Percentiles rank a stretch among this genome's conserved stretches.
phyloP scores from a whole-genome alignment of 805 yeast genomes.

The Yamadazyma paraphyllophila region DNA sequence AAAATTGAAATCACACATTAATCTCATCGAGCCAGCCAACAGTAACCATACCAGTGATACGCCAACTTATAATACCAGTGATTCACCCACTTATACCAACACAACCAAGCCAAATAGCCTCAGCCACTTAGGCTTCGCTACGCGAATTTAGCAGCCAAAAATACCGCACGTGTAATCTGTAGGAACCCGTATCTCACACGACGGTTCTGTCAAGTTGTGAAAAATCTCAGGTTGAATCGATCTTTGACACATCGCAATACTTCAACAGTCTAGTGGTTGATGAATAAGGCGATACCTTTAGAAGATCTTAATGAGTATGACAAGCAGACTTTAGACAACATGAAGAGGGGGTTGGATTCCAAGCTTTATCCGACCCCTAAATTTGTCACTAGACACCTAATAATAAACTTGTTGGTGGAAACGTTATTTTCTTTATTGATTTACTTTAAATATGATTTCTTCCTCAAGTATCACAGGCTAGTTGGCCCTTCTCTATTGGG shows the following conservation, averaged over 20 bases:
- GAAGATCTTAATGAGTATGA: slow-evolving; percentile 3
- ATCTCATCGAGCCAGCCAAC: too few relatives aligned
- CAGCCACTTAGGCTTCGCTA: too few relatives aligned
- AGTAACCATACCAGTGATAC: too few relatives aligned
- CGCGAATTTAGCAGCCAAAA: background rate
- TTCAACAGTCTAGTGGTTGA: slow-evolving; percentile 1
- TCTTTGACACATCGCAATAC: slow-evolving; percentile 1
- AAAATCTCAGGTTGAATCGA: background rate
- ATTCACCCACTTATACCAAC: too few relatives aligned
- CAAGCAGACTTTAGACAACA: slow-evolving; percentile 8
- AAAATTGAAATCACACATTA: too few relatives aligned
- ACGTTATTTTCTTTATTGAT: slow-evolving; percentile 22
- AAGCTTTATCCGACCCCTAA: slow-evolving; percentile 15
- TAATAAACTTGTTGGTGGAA: slow-evolving; percentile 26
- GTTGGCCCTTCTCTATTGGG: slow-evolving; percentile 40
- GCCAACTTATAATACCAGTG: too few relatives aligned
- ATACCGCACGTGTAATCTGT: slow-evolving; percentile 1
- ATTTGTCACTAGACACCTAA: slow-evolving; percentile 15
- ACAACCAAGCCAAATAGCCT: too few relatives aligned
- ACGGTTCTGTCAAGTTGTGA: slow-evolving; percentile 3
- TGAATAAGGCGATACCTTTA: slow-evolving; percentile 12
- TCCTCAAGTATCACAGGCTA: slow-evolving; percentile 22
- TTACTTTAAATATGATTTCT: slow-evolving; percentile 28
- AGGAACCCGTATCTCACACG: slow-evolving; percentile 7
- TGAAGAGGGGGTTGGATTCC: slow-evolving; percentile 15